Conservation (phyloP, 2,329 filamentous ascomycete genomes). For the Thielaviopsis ethacetica region DNA sequence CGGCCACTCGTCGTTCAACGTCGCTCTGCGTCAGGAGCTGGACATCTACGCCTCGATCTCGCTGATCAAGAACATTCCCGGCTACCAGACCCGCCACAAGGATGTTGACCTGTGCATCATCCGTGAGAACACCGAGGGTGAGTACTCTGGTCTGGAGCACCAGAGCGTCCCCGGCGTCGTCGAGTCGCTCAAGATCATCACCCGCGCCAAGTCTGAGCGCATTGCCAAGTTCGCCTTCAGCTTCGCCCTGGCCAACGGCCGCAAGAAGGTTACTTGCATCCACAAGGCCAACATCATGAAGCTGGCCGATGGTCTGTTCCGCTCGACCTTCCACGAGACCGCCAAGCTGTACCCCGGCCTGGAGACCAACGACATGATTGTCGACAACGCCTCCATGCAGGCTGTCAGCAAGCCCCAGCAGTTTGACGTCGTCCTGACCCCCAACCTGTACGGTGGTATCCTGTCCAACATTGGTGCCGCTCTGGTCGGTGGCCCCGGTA, state of each 20-base stretch:
- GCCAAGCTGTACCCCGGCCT: slow-evolving; percentile 91
- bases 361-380: slow-evolving; percentile 98
- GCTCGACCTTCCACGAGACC: slow-evolving; percentile 86
- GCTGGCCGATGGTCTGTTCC: slow-evolving; percentile 95
- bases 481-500: slow-evolving; percentile 88
- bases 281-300: slow-evolving; percentile 99
- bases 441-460: slow-evolving; percentile 97
- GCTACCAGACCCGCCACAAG: slow-evolving; percentile 93
- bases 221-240: slow-evolving; percentile 98
- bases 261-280: slow-evolving; percentile 98
- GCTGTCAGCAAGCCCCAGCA: slow-evolving; percentile 91
- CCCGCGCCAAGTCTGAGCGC: slow-evolving; percentile 94
- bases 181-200: slow-evolving; percentile 99
- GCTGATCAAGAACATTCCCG: slow-evolving; percentile 98
- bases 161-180: slow-evolving; percentile 93
- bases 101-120: slow-evolving; percentile 98
- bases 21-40: slow-evolving; percentile 95
- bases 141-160: slow-evolving; percentile 98
- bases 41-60: slow-evolving; percentile 98
- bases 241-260: slow-evolving; percentile 95
- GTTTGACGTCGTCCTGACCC: slow-evolving; percentile 99
- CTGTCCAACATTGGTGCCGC: slow-evolving; percentile 97
- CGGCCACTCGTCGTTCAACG: slow-evolving; percentile 98
- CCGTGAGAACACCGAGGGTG: slow-evolving; percentile 99
- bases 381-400: slow-evolving; percentile 99